Conservation (phyloP, 495 filamentous ascomycete genomes). For the Neurospora hispaniola region DNA sequence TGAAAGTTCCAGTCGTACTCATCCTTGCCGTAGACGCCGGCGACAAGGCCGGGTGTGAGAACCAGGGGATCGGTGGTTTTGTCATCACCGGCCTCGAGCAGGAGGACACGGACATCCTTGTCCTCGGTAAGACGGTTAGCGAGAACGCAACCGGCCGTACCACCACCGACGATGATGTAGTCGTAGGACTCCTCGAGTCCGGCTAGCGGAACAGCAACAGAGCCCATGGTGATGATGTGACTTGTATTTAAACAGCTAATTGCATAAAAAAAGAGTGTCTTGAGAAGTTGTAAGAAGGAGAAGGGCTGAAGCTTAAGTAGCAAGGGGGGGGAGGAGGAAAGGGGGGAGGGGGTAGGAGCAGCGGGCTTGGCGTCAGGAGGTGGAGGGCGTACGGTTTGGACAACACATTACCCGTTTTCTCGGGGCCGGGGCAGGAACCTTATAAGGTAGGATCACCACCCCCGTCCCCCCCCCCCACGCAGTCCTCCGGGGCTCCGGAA, state of each 20-base stretch:
- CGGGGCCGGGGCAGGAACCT: not conserved
- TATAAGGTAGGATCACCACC: not conserved
- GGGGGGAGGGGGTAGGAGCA: not conserved
- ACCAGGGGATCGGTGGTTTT: constrained; percentile 35
- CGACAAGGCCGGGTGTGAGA: constrained; percentile 35
- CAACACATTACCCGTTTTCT: not conserved
- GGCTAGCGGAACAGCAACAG: not conserved
- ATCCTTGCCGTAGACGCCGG: constrained; percentile 34
- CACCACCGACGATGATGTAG: constrained; percentile 78
- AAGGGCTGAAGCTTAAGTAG: not conserved
- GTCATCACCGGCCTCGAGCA: constrained; percentile 47
- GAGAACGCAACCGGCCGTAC: constrained; percentile 81
- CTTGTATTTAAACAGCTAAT: not conserved
- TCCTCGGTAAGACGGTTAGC: constrained; percentile 46
- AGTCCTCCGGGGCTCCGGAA: not conserved
- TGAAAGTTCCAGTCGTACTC: constrained; percentile 47
- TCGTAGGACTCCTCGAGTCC: constrained; percentile 43
- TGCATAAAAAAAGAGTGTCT: not conserved
- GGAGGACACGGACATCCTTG: constrained; percentile 29
- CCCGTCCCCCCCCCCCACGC: not conserved
- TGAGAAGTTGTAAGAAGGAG: not conserved
- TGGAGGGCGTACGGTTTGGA: not conserved
- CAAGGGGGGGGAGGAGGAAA: not conserved
- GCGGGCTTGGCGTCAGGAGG: not conserved
- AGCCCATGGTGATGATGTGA: not conserved